These are phyloP conservation scores for Lipomyces anomalus DNA, from an alignment of 805 yeast genomes.

Conservation along the genomic window DNA sequence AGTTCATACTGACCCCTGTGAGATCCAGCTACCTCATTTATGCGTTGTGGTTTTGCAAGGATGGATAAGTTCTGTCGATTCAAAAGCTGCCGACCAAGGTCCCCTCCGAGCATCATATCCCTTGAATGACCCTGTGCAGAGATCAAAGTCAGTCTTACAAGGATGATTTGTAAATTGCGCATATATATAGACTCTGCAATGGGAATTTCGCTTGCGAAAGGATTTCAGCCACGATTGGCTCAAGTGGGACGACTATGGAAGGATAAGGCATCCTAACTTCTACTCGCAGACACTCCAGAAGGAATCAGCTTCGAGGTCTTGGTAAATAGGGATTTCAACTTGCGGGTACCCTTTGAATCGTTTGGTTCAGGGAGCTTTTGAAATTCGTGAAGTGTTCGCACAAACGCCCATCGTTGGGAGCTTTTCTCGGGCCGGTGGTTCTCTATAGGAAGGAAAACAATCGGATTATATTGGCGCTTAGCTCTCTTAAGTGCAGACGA, in stretches of 20 bases:
- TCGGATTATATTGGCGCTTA: conserved; percentile 44
- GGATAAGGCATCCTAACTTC: conserved; percentile 49
- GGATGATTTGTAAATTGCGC: conserved; percentile 36
- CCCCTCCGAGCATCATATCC: too few relatives aligned
- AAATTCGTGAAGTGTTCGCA: conserved; percentile 33
- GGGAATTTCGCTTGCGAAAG: conserved; percentile 37
- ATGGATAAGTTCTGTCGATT: conserved; percentile 23
- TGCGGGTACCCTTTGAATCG: conserved; percentile 3
- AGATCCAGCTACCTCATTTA: background rate
- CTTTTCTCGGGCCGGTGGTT: conserved; percentile 23
- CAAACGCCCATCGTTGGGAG: conserved; percentile 34
- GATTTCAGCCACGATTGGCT: conserved; percentile 29
- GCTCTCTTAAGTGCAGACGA: conserved; percentile 46
- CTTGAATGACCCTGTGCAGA: conserved; percentile 29
- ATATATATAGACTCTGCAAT: conserved; percentile 46
- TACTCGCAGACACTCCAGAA: too few relatives aligned
- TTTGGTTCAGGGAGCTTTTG: background rate
- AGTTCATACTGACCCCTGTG: conserved; percentile 15
- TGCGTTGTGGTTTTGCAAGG: background rate
- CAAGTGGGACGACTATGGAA: conserved; percentile 43
- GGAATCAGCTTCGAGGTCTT: conserved; percentile 27
- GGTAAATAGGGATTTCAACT: conserved; percentile 22
- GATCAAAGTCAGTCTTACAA: conserved; percentile 30
- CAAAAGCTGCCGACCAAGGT: conserved; percentile 24
- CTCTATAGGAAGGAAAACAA: conserved; percentile 47